Evolutionary conservation across 2,329 filamentous ascomycete species (phyloP).

Genomic region (Arthrobotrys iridis): DNA sequence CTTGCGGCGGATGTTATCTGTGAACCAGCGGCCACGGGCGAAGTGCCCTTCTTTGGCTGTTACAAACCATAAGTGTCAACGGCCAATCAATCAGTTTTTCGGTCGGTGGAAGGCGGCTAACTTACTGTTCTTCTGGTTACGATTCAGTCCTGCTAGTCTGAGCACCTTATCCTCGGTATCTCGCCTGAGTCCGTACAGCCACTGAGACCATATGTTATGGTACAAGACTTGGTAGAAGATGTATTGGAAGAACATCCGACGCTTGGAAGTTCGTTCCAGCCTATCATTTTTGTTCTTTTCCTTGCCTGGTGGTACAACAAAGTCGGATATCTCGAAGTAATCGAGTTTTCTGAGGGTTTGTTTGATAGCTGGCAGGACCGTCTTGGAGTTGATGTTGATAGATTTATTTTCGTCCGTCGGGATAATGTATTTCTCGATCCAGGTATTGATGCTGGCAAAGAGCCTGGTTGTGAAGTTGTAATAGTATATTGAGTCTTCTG

Average conservation of each 20-base stretch:
- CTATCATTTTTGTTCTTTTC: background rate
- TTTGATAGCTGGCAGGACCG: conserved; percentile 5
- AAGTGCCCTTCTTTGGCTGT: conserved; percentile 25
- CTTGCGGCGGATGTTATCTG: conserved; percentile 37
- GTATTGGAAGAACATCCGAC: conserved; percentile 47
- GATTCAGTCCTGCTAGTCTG: background rate
- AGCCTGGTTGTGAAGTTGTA: conserved; percentile 9
- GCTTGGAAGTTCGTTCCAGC: conserved; percentile 3
- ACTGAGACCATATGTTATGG: conserved; percentile 35
- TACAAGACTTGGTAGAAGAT: conserved; percentile 41
- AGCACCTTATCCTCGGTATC: conserved; percentile 1
- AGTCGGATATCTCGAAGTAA: conserved; percentile 34
- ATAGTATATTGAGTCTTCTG: conserved; percentile 21
- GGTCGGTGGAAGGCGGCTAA: background rate
- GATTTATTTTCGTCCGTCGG: background rate
- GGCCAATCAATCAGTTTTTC: background rate
- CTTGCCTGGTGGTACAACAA: background rate
- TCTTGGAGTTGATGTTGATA: conserved; percentile 2
- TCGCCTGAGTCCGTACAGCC: conserved; percentile 37
- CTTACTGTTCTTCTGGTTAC: conserved; percentile 35
- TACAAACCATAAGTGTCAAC: background rate
- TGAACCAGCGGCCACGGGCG: conserved; percentile 36
- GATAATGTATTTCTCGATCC: conserved; percentile 37
- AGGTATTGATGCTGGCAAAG: conserved; percentile 30
- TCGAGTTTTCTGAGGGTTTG: conserved; percentile 20